phyloP scores from a whole-genome alignment of 2,329 filamentous ascomycete species.

The Cladophialophora exuberans region DNA sequence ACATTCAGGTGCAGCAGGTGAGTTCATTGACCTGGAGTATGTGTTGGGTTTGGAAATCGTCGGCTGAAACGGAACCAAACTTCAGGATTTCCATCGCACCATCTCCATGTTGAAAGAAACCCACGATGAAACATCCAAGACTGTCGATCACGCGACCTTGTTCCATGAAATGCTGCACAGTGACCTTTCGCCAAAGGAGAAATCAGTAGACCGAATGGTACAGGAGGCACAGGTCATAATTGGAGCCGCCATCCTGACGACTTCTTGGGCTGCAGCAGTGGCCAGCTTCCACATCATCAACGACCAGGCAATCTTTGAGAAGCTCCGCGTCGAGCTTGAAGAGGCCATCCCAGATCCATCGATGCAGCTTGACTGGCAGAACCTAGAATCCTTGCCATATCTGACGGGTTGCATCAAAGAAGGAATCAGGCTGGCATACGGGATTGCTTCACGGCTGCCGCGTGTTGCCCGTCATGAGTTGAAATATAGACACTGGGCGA shows the following conservation, averaged over 20 bases:
- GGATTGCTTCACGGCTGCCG: constrained; percentile 37
- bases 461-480: constrained; percentile 16
- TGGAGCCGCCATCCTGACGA: constrained; percentile 40
- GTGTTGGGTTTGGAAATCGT: not conserved
- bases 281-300: constrained; percentile 37
- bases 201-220: constrained; percentile 38
- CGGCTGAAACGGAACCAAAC: no score
- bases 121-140: constrained; percentile 14
- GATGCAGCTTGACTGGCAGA: constrained; percentile 20
- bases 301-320: constrained; percentile 26
- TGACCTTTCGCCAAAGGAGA: constrained; percentile 37
- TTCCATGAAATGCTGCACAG: constrained; percentile 39
- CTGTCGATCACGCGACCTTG: constrained; percentile 26
- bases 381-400: constrained; percentile 49
- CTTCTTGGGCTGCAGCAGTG: constrained; percentile 35
- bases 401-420: constrained; percentile 46
- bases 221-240: constrained; percentile 39
- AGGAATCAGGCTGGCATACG: constrained; percentile 44
- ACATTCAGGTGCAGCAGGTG: no score
- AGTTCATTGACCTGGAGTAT: constrained; percentile 8
- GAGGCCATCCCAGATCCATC: constrained; percentile 19
- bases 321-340: constrained; percentile 31
- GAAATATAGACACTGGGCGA: constrained; percentile 35
- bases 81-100: constrained; percentile 12
- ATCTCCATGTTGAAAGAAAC: constrained; percentile 31